Percentiles rank a stretch among this genome's conserved stretches.
Conservation (phyloP, 1,139 yeast species). For the Candida albicans region DNA sequence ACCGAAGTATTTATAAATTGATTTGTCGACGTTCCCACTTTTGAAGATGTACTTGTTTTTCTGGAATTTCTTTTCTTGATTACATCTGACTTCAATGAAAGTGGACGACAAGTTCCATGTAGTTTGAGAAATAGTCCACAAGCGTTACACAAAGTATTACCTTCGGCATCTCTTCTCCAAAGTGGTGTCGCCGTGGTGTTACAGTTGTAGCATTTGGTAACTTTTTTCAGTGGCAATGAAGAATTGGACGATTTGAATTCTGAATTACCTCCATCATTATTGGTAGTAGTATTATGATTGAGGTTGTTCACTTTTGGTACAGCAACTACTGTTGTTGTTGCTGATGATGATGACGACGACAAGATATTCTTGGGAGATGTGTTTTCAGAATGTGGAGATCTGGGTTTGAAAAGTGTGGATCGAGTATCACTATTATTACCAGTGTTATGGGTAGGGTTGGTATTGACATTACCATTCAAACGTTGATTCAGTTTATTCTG, state of each 20-base stretch:
- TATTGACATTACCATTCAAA: constrained; percentile 15
- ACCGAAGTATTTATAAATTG: constrained; percentile 7
- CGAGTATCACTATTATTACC: constrained; percentile 11
- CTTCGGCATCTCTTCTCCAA: constrained; percentile 58
- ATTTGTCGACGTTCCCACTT: constrained; percentile 2
- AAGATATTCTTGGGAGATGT: constrained; percentile 7
- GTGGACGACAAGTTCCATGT: constrained; percentile 60
- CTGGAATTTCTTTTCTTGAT: constrained; percentile 54
- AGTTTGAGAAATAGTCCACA: constrained; percentile 58
- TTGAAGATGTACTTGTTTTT: constrained; percentile 18
- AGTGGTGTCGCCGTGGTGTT: constrained; percentile 57
- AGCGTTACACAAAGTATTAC: constrained; percentile 60
- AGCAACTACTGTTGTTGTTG: too few species aligned
- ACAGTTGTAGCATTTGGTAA: constrained; percentile 38
- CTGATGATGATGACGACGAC: too few species aligned
- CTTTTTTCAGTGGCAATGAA: not conserved
- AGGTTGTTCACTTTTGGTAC: too few species aligned
- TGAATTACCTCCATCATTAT: too few species aligned
- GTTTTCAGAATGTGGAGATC: constrained; percentile 12
- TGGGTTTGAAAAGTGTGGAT: constrained; percentile 7
- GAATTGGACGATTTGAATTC: not conserved
- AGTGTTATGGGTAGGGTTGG: constrained; percentile 18
- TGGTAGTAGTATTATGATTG: not conserved
- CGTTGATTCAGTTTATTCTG: constrained; percentile 1
- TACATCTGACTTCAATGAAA: constrained; percentile 57